Evolutionary conservation across 805 yeast species (phyloP), one percentile per base, ranked within the genome.

Genomic region (Saturnispora zaruensis): DNA sequence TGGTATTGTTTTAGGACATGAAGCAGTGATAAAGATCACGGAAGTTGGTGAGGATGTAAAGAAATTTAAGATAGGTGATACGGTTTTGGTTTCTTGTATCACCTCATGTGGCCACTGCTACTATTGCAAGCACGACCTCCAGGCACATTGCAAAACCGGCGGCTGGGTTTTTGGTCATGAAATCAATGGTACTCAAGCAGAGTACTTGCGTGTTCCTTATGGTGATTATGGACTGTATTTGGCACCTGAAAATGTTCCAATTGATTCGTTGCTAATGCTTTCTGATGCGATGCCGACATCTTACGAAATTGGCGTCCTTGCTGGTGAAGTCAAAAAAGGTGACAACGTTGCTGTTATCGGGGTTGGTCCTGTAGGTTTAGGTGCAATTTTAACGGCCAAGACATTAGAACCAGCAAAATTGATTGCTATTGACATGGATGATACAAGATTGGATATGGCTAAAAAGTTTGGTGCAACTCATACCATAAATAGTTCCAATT

Each of bases 151-250:
- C 74, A 59, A 61, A 18, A 53, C 58, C 2, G 80, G 80, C 50
- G 50, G 50, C 26, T 75, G 79, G 79, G 61, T 69, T 30, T 59
- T 75, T 38, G 79, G 79, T 36, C 80, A 79, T 54, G 72, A 70
- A 53, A 82, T 84, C 48, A 77, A 81, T 53, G 88, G 88, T 40
- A 81, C 87, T 6, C 83, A 82, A 61, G 79, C 85, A 45, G 83
- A 78, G 58, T 78, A 67, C 59, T 76, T 71, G 55, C 73, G 82
- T 60, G 71, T 78, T 45, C 84, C 82, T 41, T 72, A 62, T 55
- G 77, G 74, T 21, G 74, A 72, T 51, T 48, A 62, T 52, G 71
- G 76, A 0, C 52, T 73, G 41, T 63, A 63, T 52, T 58, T 58
- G 23, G 67, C 63, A 14, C 71, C 70, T 24, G 57, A 60, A 33